A percentile compares a stretch with the other conserved stretches of the same genome.
Evolutionary conservation across 169 alveolate species (phyloP).

Genomic region (Neospora caninum): DNA sequence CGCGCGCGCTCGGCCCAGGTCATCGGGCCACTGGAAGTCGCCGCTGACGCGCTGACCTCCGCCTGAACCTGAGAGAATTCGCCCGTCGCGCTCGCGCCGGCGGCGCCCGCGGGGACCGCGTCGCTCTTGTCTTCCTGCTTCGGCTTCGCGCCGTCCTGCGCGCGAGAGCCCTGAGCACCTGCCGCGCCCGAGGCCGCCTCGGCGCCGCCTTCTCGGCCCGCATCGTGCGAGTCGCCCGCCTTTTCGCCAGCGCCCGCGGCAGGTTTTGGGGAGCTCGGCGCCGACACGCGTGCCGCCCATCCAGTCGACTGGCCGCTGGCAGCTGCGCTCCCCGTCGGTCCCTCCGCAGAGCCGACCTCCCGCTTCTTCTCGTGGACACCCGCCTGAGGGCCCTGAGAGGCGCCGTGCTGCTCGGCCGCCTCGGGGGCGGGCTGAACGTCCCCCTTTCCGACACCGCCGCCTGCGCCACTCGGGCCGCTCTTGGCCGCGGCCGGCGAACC

Average conservation of each 20-base stretch:
- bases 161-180: no score
- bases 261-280: neutral
- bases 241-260: neutral
- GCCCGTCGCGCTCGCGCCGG: neutral
- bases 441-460: neutral
- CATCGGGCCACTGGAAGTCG: neutral
- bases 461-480: neutral
- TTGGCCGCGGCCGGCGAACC: neutral
- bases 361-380: neutral
- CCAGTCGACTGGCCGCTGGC: neutral
- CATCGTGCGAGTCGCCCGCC: no score
- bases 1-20: conserved; percentile 57
- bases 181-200: no score
- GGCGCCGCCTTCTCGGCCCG: no score
- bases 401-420: neutral
- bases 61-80: neutral
- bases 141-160: neutral
- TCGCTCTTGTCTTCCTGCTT: neutral
- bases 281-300: neutral
- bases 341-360: neutral
- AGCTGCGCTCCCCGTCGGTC: neutral
- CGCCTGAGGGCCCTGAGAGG: no score
- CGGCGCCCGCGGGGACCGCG: neutral
- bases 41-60: conserved; percentile 28
- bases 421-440: neutral